phyloP scores from a whole-genome alignment of 2,329 filamentous ascomycete genomes.

The Curvularia sp. region DNA sequence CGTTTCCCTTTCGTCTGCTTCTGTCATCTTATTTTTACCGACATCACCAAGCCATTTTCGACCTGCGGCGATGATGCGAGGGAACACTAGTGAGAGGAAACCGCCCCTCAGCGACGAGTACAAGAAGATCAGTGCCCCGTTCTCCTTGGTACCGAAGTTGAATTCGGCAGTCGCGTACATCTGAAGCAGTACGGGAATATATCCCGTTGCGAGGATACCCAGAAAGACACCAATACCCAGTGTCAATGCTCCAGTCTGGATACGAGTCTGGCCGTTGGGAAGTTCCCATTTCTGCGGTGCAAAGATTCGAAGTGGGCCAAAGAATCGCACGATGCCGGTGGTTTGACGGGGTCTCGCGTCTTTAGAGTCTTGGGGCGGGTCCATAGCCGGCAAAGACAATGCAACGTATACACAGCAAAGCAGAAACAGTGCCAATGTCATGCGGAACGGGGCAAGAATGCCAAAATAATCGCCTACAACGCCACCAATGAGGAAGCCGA shows the following conservation, averaged over 20 bases:
- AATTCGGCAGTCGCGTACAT: conserved; percentile 58
- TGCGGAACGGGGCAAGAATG: conserved; percentile 69
- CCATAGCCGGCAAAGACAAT: conserved; percentile 58
- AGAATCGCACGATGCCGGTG: conserved; percentile 61
- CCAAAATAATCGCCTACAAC: conserved; percentile 69
- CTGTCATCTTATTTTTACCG: conserved; percentile 4
- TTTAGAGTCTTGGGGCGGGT: conserved; percentile 48
- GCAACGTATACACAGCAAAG: conserved; percentile 53
- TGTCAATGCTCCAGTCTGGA: conserved; percentile 68
- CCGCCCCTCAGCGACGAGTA: conserved; percentile 55
- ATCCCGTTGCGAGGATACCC: conserved; percentile 73
- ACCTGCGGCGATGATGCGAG: conserved; percentile 53
- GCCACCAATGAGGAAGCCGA: conserved; percentile 71
- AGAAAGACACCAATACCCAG: conserved; percentile 72
- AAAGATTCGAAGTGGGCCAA: conserved; percentile 70
- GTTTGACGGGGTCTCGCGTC: conserved; percentile 30
- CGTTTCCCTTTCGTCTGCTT: conserved; percentile 20
- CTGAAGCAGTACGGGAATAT: conserved; percentile 66
- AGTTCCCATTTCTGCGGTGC: conserved; percentile 64
- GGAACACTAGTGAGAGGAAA: conserved; percentile 56
- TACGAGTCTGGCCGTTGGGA: conserved; percentile 58
- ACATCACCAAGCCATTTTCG: conserved; percentile 51
- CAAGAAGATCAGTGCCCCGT: conserved; percentile 56
- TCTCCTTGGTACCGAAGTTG: conserved; percentile 55
- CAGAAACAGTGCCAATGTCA: conserved; percentile 66